Evolutionary conservation across 148 eudicot genomes (phyloP).

Genomic region (Gaultheria prostrata): DNA sequence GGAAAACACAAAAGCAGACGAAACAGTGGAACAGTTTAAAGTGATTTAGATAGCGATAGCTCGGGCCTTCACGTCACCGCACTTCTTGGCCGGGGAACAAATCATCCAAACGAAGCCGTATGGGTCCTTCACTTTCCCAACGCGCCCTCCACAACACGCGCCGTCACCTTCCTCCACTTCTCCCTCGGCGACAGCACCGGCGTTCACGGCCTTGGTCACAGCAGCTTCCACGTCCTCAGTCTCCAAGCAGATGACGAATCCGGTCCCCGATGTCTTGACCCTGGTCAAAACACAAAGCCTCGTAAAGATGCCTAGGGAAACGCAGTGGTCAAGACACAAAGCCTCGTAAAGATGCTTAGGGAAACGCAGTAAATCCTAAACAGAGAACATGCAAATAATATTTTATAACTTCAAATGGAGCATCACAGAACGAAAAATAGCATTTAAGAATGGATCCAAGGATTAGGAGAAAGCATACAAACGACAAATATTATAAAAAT

Average conservation of each 20-base stretch:
- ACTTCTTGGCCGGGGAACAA: constrained; percentile 40
- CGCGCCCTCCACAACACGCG: constrained; percentile 27
- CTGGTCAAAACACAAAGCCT: constrained; percentile 19
- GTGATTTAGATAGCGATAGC: not conserved
- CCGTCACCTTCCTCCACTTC: constrained; percentile 48
- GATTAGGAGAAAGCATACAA: too few species aligned
- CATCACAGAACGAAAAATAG: not conserved
- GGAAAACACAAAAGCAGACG: too few species aligned
- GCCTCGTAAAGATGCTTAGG: too few species aligned
- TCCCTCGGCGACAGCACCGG: constrained; percentile 61
- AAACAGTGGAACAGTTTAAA: not conserved
- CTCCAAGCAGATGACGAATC: constrained; percentile 43
- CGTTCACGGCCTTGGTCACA: constrained; percentile 48
- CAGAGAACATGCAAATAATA: not conserved
- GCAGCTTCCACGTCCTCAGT: constrained; percentile 65
- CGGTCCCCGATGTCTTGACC: constrained; percentile 34
- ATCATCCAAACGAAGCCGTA: constrained; percentile 66
- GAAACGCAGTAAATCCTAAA: not conserved
- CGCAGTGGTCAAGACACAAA: not conserved
- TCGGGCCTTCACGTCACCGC: constrained; percentile 34
- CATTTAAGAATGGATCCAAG: too few species aligned
- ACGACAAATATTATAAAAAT: too few species aligned
- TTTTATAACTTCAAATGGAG: not conserved
- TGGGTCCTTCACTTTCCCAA: constrained; percentile 72
- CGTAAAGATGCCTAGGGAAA: too few species aligned